These are phyloP conservation scores for Pueraria montana DNA, from an alignment of 306 rosid species.

Conservation along the genomic window DNA sequence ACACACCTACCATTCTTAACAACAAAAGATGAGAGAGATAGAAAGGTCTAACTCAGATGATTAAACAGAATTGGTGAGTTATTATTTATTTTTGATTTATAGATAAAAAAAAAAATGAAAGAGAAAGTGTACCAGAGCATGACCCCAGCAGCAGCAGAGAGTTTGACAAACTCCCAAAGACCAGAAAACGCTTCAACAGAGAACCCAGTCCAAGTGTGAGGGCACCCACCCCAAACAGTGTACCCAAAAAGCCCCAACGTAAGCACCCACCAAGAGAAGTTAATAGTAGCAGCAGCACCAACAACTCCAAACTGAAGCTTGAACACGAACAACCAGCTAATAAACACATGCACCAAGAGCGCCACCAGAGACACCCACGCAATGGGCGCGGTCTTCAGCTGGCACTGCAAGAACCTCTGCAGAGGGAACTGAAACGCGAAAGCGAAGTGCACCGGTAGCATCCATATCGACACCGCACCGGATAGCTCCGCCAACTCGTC, in stretches of 20 bases:
- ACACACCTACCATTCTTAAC: neutral
- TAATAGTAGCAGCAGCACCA: conserved; percentile 66
- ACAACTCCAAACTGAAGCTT: conserved; percentile 63
- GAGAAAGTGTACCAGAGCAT: conserved; percentile 96
- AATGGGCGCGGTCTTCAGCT: conserved; percentile 60
- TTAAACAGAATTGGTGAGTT: too few relatives aligned
- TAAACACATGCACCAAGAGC: conserved; percentile 54
- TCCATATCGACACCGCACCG: conserved; percentile 58
- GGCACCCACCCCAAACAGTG: conserved; percentile 73
- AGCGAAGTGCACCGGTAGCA: conserved; percentile 73
- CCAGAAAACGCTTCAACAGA: conserved; percentile 81
- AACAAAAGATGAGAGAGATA: neutral
- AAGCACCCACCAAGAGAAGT: conserved; percentile 75
- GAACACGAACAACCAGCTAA: conserved; percentile 76
- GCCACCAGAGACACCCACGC: conserved; percentile 64
- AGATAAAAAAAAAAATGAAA: too few relatives aligned
- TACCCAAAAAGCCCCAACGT: conserved; percentile 63
- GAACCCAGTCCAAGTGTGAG: conserved; percentile 79
- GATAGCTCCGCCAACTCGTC: conserved; percentile 64
- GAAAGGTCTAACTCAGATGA: too few relatives aligned
- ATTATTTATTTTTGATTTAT: too few relatives aligned
- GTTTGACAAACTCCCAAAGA: conserved; percentile 79
- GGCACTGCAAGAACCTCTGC: conserved; percentile 72
- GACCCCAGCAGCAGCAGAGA: conserved; percentile 81
- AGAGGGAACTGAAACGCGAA: conserved; percentile 78